Base-by-base conservation (phyloP, 2,329 filamentous ascomycete genomes). In the Exutisphaerella laricina region DNA sequence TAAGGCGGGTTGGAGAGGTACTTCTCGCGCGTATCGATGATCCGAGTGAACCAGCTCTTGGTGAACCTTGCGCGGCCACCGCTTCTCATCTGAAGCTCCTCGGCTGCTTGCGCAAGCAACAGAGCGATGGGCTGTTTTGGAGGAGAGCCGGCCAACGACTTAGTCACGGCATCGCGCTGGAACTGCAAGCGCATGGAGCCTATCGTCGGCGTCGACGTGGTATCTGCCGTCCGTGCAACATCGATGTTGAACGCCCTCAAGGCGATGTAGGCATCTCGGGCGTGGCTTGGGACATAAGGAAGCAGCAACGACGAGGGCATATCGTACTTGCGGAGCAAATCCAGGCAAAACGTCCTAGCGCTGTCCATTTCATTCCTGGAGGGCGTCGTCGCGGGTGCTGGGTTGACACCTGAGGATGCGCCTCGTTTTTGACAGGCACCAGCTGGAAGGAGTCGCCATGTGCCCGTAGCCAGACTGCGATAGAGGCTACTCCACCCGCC, bases 191-290 rank as follows among this genome's bases (percentile, higher is more conserved):
- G 88, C 74, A 97, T 80, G 39, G 82, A 75, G 37, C 88, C 90
- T 48, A 97, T 85, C 3, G 83, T 84, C n/a, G 85, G 80, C 48
- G 85, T 92, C 34, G 86, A 92, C 14, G 92, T 89, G 9, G 85
- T 80, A 66, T 97, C 90, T 44, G 92, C 88, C 49, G 97, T 84
- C 44, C 86, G 79, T 32, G 90, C 86, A 47, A 96, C 78, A 65
- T 96, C 90, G 58, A 97, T 77, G 62, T 98, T 98, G 65, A 98
- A 81, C 38, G 89, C 85, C 50, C 90, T 85, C 45, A 98, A 80
- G 46, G 89, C 88, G 55, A 94, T 78, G 68, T 97, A 96, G 54
- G 87, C 84, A 66, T 94, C 82, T 58, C 81, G 82, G 9, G 84
- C 76, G 21, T 82, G 74, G 3, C 71, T 72, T 1, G 88, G 88